Evolutionary conservation across 768 basidiomycete species (phyloP).

Genomic region (Gyrodon lividus): DNA sequence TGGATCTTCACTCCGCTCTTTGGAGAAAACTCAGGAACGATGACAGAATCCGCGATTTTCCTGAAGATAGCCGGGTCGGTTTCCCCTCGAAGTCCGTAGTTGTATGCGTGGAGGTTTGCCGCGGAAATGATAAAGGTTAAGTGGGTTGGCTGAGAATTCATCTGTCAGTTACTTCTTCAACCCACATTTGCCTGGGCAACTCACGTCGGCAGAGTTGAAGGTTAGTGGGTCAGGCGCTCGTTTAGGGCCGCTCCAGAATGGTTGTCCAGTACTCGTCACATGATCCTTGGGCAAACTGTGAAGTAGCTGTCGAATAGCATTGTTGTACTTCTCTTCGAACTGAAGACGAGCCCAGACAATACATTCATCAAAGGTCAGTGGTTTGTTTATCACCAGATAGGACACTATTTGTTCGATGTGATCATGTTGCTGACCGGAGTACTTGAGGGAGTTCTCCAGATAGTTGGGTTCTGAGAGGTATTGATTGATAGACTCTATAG

Average conservation of each 20-base stretch:
- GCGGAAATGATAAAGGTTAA: conserved; percentile 87
- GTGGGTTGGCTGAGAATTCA: conserved; percentile 64
- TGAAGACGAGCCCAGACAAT: conserved; percentile 94
- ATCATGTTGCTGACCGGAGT: conserved; percentile 87
- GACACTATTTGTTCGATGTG: conserved; percentile 86
- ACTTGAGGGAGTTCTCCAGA: conserved; percentile 85
- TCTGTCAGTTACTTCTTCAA: conserved; percentile 10
- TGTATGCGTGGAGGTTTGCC: conserved; percentile 96
- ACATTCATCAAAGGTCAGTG: conserved; percentile 95
- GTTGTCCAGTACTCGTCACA: conserved; percentile 86
- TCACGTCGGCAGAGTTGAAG: conserved; percentile 85
- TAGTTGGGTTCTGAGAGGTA: conserved; percentile 98
- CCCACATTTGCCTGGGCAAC: conserved; percentile 27
- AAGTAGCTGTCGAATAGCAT: conserved; percentile 88
- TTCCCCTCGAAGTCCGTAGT: conserved; percentile 94
- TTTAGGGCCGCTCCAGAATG: conserved; percentile 99
- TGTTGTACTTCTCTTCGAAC: conserved; percentile 93
- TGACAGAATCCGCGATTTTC: conserved; percentile 78
- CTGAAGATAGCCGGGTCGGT: conserved; percentile 76
- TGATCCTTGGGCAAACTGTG: conserved; percentile 95
- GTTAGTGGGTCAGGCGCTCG: conserved; percentile 88
- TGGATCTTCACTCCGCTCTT: conserved; percentile 91
- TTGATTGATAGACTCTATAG: conserved; percentile 89
- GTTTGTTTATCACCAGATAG: conserved; percentile 89
- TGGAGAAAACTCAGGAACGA: conserved; percentile 91